Evolutionary conservation across 1,284 basidiomycete genomes (phyloP).

Genomic region (Bondarzewia mesenterica): DNA sequence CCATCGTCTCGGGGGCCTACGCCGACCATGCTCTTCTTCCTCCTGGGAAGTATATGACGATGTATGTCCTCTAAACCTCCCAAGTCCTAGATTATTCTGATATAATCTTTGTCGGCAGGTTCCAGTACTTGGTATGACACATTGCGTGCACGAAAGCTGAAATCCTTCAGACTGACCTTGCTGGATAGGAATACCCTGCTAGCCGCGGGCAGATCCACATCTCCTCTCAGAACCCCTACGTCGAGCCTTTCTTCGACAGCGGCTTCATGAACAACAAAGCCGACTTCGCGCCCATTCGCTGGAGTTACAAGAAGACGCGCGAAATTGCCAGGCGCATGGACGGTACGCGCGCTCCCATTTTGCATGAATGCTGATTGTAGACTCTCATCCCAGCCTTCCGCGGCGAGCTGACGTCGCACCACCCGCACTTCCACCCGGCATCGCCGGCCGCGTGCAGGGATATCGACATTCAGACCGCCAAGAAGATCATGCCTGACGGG

Average conservation of each 20-base stretch:
- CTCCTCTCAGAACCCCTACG: slow-evolving; percentile 50
- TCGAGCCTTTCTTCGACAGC: slow-evolving; percentile 57
- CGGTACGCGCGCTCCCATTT: slow-evolving; percentile 28
- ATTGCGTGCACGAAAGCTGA: neutral
- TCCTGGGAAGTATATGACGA: slow-evolving; percentile 65
- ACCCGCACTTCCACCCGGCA: slow-evolving; percentile 65
- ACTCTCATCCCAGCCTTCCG: slow-evolving; percentile 40
- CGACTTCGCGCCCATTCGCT: slow-evolving; percentile 67
- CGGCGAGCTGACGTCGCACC: slow-evolving; percentile 62
- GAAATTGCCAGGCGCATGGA: slow-evolving; percentile 69
- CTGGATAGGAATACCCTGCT: slow-evolving; percentile 14
- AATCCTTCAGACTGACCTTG: neutral
- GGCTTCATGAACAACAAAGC: slow-evolving; percentile 74
- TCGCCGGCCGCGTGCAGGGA: slow-evolving; percentile 52
- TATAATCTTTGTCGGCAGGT: slow-evolving; percentile 24
- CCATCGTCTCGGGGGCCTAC: slow-evolving; percentile 60
- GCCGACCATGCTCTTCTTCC: slow-evolving; percentile 63
- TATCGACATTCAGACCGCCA: slow-evolving; percentile 63
- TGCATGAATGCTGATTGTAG: too few species aligned
- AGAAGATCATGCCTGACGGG: slow-evolving; percentile 49
- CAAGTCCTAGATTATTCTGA: neutral
- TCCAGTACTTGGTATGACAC: slow-evolving; percentile 46
- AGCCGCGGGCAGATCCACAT: slow-evolving; percentile 47
- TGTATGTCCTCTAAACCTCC: slow-evolving; percentile 28
- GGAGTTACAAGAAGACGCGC: slow-evolving; percentile 70